A percentile compares a stretch with the other conserved stretches of the same genome.
Evolutionary conservation across 257 asterid species (phyloP).

Genomic region (Jasminum sambac): DNA sequence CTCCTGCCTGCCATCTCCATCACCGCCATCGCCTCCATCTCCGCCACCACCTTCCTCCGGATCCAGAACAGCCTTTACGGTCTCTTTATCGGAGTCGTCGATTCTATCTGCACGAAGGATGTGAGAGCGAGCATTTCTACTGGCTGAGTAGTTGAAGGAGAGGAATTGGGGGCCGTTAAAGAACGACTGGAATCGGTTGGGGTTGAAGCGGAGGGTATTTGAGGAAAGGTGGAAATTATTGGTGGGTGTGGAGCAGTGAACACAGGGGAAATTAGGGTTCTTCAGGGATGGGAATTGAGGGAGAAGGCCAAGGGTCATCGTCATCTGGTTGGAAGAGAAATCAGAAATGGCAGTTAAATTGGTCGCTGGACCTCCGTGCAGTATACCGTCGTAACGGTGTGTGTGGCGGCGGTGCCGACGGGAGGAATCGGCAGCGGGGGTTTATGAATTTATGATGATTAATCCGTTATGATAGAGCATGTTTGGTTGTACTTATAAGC

Average conservation of each 20-base stretch:
- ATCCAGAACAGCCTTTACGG: constrained; percentile 42
- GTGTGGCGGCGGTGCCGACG: background rate
- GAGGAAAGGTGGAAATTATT: constrained; percentile 31
- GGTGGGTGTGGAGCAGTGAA: constrained; percentile 25
- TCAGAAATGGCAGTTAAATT: background rate
- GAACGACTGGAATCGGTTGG: constrained; percentile 26
- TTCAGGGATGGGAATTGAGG: constrained; percentile 36
- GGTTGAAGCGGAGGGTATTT: constrained; percentile 24
- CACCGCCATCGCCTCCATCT: constrained; percentile 55
- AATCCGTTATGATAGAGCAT: background rate
- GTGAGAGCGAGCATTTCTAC: constrained; percentile 27
- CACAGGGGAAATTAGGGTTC: constrained; percentile 38
- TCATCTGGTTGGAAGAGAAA: constrained; percentile 31
- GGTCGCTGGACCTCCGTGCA: background rate
- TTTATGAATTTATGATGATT: no score
- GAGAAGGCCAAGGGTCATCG: constrained; percentile 36
- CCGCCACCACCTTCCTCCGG: constrained; percentile 43
- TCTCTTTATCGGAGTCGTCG: constrained; percentile 46
- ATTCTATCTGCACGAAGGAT: constrained; percentile 43
- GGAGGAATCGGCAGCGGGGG: background rate
- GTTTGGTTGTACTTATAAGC: background rate
- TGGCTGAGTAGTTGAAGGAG: constrained; percentile 18
- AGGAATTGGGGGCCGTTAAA: constrained; percentile 28
- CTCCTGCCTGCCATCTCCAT: constrained; percentile 49
- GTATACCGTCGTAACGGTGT: background rate